Percentiles rank a stretch among this genome's conserved stretches.
Conservation (phyloP, 768 basidiomycete species). For the Saitozyma sp. region DNA sequence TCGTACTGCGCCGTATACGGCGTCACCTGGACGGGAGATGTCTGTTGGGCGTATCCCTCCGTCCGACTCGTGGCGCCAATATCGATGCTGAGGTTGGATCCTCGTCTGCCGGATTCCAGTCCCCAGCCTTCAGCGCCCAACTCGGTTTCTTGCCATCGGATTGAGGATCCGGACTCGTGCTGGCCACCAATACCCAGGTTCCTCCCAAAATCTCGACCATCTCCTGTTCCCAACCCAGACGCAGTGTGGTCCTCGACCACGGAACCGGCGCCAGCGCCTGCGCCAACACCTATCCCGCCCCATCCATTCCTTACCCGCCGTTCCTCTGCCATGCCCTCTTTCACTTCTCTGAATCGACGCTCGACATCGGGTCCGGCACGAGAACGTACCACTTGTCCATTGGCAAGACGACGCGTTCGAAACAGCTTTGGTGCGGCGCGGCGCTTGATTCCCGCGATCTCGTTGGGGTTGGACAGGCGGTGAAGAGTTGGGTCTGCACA, state of each 20-base stretch:
- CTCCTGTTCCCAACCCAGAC: background rate
- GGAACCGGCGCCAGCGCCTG: no score
- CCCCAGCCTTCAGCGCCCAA: no score
- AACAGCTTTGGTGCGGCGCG: constrained; percentile 50
- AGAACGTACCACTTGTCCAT: constrained; percentile 41
- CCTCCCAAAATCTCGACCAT: background rate
- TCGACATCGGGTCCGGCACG: constrained; percentile 43
- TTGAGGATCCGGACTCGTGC: no score
- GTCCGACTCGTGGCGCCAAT: no score
- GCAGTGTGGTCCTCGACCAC: background rate
- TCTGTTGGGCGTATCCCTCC: no score
- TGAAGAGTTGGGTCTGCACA: constrained; percentile 42
- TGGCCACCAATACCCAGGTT: no score
- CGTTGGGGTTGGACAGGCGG: constrained; percentile 39
- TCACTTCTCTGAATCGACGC: constrained; percentile 39
- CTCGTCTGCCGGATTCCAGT: no score
- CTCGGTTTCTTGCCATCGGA: no score
- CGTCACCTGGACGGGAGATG: no score
- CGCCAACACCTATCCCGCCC: background rate
- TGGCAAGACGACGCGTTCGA: constrained; percentile 47
- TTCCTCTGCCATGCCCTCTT: constrained; percentile 29
- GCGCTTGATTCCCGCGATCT: constrained; percentile 43
- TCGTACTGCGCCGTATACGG: no score
- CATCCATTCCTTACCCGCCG: constrained; percentile 14
- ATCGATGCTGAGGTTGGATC: no score